Evolutionary conservation across 2,329 filamentous ascomycete genomes (phyloP), one percentile per base, ranked within the genome.

Genomic region (Pezicula carpinea): DNA sequence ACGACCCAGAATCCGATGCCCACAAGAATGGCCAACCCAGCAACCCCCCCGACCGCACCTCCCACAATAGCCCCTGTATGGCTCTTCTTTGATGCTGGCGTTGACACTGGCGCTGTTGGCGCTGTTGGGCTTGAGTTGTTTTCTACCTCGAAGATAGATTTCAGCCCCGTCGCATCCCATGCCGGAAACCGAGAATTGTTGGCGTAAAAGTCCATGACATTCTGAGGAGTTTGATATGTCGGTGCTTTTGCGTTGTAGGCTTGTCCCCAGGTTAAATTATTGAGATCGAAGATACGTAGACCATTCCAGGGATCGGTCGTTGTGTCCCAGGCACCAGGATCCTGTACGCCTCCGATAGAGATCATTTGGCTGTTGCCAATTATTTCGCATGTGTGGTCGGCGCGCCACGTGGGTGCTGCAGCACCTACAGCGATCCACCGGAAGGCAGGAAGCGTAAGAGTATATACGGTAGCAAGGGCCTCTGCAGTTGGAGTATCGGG

Each of bases 51-150:
- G 5, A 42, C 39, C 10, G 29, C 39, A 4, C 33, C 42, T n/a
- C 33, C 31, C 1, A 77, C 77, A 23, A 42, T 42, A 15, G 39
- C 21, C 14, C 39, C 39, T 14, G 39, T 29, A n/a, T 42, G 3
- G 5, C 33, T 35, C n/a, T n/a, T n/a, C 17, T 35, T 14, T 32
- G 29, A 32, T 32, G 29, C 14, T 14, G 29, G 29, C 8, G 8
- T 14, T 14, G 29, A 32, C 7, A 8, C 29, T 14, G 29, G 29
- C 7, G 14, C 29, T 32, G 29, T 6, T 35, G 33, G 14, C n/a
- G 33, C 7, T 35, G 33, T 35, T 35, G 33, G 2, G n/a, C 7
- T 15, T 15, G 33, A n/a, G 3, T 8, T 5, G 14, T 6, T 7
- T 2, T 18, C 13, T 15, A 3, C 33, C 13, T 35, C 33, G 33